Percentiles rank a stretch among this genome's conserved stretches.
Conservation (phyloP, 2,329 filamentous ascomycete species). For the Alternaria postmessia region DNA sequence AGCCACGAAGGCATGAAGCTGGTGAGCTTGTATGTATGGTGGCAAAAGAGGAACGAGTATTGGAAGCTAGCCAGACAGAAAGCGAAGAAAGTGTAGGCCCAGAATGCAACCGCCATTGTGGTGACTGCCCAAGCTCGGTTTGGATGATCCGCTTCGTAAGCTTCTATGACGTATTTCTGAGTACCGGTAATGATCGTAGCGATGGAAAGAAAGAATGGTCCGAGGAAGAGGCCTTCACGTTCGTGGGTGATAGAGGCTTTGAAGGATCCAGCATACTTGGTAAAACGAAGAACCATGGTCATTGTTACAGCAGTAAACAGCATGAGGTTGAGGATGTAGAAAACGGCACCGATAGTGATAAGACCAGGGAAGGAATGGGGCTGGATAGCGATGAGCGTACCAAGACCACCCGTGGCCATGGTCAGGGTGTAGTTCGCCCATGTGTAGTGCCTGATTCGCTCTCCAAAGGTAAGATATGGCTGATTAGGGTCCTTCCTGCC, state of each 20-base stretch:
- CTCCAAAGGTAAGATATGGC: conserved; percentile 37
- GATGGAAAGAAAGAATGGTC: conserved; percentile 53
- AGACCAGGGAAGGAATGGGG: conserved; percentile 60
- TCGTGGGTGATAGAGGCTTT: conserved; percentile 58
- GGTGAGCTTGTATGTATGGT: conserved; percentile 66
- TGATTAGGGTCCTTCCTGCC: conserved; percentile 46
- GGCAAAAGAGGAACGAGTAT: conserved; percentile 72
- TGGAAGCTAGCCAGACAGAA: conserved; percentile 53
- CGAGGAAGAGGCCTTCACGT: conserved; percentile 60
- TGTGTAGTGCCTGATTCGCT: conserved; percentile 53
- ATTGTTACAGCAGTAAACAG: conserved; percentile 51
- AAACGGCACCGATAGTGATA: conserved; percentile 59
- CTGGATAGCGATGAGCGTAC: conserved; percentile 54
- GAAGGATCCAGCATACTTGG: conserved; percentile 55
- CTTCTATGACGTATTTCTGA: conserved; percentile 47
- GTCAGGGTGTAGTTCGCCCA: conserved; percentile 60
- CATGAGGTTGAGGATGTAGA: conserved; percentile 61
- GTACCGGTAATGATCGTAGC: conserved; percentile 55
- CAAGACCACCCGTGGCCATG: conserved; percentile 59
- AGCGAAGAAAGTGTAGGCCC: conserved; percentile 54
- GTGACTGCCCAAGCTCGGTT: conserved; percentile 54
- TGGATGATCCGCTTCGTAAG: conserved; percentile 47
- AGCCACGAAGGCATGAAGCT: conserved; percentile 80
- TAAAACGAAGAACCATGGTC: conserved; percentile 55
- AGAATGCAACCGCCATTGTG: conserved; percentile 53